Evolutionary conservation across 495 filamentous ascomycete genomes (phyloP).

Genomic region (Aspergillus funiculosus): DNA sequence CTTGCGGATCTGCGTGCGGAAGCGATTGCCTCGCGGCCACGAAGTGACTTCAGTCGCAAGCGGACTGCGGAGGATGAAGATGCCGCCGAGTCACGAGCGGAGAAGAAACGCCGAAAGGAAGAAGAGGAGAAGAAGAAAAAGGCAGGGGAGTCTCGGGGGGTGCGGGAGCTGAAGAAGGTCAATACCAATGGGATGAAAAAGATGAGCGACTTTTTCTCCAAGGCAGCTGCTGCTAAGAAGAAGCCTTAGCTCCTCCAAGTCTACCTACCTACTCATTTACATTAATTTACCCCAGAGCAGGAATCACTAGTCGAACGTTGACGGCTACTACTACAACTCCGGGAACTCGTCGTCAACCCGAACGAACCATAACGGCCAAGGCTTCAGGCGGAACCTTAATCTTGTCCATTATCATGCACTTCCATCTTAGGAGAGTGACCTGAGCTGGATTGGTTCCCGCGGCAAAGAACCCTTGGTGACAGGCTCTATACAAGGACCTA

Average conservation of each 20-base stretch:
- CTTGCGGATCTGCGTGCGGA: constrained; percentile 62
- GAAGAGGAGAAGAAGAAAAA: constrained; percentile 75
- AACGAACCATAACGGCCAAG: too few species aligned
- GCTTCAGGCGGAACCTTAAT: too few species aligned
- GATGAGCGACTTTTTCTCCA: constrained; percentile 89
- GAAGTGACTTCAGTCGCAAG: constrained; percentile 72
- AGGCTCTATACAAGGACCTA: too few species aligned
- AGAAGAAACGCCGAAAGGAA: constrained; percentile 62
- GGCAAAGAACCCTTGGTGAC: too few species aligned
- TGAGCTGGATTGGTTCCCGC: too few species aligned
- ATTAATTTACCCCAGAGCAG: too few species aligned
- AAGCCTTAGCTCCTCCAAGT: constrained; percentile 17
- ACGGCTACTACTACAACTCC: too few species aligned
- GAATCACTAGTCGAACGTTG: too few species aligned
- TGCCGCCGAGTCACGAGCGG: constrained; percentile 38
- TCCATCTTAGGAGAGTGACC: too few species aligned
- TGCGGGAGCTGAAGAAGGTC: constrained; percentile 78
- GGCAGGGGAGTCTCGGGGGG: constrained; percentile 61
- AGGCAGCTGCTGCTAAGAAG: constrained; percentile 45
- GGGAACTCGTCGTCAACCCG: too few species aligned
- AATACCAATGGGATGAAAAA: constrained; percentile 93
- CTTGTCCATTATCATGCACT: too few species aligned
- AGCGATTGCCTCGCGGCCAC: constrained; percentile 56
- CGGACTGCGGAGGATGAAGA: constrained; percentile 65
- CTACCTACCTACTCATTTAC: neutral